phyloP scores from a whole-genome alignment of 768 basidiomycete genomes.

The Clavaria fumosa region DNA sequence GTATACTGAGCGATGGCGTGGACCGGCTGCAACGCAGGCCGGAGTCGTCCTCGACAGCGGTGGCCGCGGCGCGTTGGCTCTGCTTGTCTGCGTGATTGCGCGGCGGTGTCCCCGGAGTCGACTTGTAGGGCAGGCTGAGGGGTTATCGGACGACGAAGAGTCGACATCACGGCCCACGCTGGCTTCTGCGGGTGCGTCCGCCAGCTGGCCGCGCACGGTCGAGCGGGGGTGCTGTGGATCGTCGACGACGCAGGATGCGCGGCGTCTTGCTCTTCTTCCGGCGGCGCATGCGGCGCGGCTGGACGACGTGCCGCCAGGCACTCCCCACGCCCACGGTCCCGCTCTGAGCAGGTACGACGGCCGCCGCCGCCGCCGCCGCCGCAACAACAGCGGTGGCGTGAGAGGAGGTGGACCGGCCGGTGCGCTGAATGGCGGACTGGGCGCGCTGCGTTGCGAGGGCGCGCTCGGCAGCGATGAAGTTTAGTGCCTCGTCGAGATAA shows the following conservation, averaged over 20 bases:
- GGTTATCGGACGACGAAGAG: constrained; percentile 6
- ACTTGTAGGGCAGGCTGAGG: constrained; percentile 11
- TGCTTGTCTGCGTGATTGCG: constrained; percentile 10
- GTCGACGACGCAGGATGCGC: too few relatives aligned
- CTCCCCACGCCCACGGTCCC: too few relatives aligned
- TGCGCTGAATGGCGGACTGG: too few relatives aligned
- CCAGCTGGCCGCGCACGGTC: too few relatives aligned
- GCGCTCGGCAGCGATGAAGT: constrained; percentile 62
- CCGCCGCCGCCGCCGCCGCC: too few relatives aligned
- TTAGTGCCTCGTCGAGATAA: constrained; percentile 53
- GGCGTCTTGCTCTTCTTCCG: constrained; percentile 19
- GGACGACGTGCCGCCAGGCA: constrained; percentile 11
- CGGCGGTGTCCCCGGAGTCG: constrained; percentile 14
- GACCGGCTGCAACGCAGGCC: constrained; percentile 18
- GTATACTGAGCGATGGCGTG: constrained; percentile 28
- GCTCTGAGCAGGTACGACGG: too few relatives aligned
- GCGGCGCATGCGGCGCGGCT: constrained; percentile 23
- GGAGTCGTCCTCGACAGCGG: not conserved
- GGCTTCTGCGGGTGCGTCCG: too few relatives aligned
- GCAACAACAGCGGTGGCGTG: constrained; percentile 18
- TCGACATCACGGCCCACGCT: too few relatives aligned
- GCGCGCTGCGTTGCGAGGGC: constrained; percentile 42
- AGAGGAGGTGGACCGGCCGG: constrained; percentile 23
- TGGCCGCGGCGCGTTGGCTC: constrained; percentile 17
- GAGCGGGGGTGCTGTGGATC: too few relatives aligned